Evolutionary conservation across 2,329 filamentous ascomycete species (phyloP), one percentile per base, ranked within the genome.

Genomic region (Colletotrichum sp.): DNA sequence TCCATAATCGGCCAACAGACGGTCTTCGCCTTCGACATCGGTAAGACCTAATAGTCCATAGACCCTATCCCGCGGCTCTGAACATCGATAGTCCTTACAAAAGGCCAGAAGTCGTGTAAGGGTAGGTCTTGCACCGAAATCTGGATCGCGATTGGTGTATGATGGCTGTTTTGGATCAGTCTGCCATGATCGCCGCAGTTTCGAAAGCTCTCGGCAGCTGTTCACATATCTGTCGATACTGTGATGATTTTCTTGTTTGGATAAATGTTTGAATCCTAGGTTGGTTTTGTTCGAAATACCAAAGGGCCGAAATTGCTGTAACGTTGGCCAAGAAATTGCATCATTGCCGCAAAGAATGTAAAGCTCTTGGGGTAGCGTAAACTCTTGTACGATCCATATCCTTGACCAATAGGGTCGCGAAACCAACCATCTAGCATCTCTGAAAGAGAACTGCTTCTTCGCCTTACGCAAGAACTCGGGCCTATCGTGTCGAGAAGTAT

Each of bases 21-120:
- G 18, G 26, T 59, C 66, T 12, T 59, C 16, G 32, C 49, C n/a
- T 15, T 65, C 44, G 8, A 26, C 39, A 2, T 71, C 67, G 4
- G 59, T 71, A 6, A 81, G 75, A 8, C 79, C 80, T 1, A 82
- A 69, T 15, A 82, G 72, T 5, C 77, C 78, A 30, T 82, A 81
- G 1, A 82, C 75, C 30, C 80, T 77, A 36, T 82, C 81, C 21
- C 78, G 73, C 3, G 77, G 76, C 9, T 77, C 73, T 2, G 80
- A 79, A 10, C 78, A 79, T 5, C 68, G 70, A 3, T 70, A 60
- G 5, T 77, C 76, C 18, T 78, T 62, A 3, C 49, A 78, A 21
- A 76, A 77, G 24, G 76, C 79, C 66, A 79, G 78, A 24, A 79
- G 77, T 8, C 78, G 74, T 24, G 78, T 57, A 8, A 80, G 77